These are phyloP conservation scores for Nicotiana tabacum DNA, from an alignment of 257 asterid genomes.

Conservation along the genomic window DNA sequence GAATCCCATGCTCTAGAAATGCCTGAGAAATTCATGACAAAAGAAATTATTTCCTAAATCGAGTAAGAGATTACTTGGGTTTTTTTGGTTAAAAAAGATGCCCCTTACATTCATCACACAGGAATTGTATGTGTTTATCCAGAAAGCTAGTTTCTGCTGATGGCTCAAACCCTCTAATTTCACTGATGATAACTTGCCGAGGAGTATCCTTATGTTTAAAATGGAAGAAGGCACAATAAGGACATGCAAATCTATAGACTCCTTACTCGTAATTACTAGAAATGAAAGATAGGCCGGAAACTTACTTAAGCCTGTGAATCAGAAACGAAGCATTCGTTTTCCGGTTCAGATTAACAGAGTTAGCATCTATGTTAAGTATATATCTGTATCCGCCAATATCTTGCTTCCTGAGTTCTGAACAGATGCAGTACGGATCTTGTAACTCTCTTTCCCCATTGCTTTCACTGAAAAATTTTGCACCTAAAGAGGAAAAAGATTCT, in stretches of 20 bases:
- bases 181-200: constrained; percentile 54
- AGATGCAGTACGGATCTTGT: constrained; percentile 48
- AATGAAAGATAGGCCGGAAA: not conserved
- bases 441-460: constrained; percentile 27
- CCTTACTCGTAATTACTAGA: not conserved
- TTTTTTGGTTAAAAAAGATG: not conserved
- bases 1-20: constrained; percentile 70
- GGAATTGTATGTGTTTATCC: constrained; percentile 78
- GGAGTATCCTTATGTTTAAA: constrained; percentile 51
- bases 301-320: constrained; percentile 57
- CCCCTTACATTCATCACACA: constrained; percentile 73
- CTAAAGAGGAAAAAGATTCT: constrained; percentile 35
- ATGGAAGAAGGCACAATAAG: not conserved
- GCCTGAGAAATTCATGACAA: constrained; percentile 39
- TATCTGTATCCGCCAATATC: constrained; percentile 48
- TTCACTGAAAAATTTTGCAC: constrained; percentile 17
- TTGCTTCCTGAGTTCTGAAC: constrained; percentile 29
- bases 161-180: constrained; percentile 58
- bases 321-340: constrained; percentile 49
- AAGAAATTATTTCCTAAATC: not conserved
- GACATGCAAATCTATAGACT: not conserved
- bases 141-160: constrained; percentile 83
- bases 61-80: not conserved
- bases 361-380: constrained; percentile 43
- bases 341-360: constrained; percentile 43